These are phyloP conservation scores for Artemisia argyi DNA, from an alignment of 129 eudicot species.

Conservation along the genomic window DNA sequence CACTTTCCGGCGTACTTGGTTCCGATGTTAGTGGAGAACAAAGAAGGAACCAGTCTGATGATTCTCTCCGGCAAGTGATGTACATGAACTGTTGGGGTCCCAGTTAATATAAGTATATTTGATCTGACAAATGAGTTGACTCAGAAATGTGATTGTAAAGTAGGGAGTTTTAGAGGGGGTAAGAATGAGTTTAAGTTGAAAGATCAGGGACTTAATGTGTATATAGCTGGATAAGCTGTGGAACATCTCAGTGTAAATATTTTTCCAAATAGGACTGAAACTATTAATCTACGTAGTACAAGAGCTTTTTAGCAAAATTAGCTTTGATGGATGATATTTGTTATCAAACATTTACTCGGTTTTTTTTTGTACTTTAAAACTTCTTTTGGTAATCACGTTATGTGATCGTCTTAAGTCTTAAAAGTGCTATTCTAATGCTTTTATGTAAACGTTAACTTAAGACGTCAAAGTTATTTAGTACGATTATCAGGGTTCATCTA, in stretches of 20 bases:
- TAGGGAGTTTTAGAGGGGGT: not conserved
- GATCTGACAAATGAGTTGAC: conserved; percentile 29
- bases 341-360: not conserved
- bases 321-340: not conserved
- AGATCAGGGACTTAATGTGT: conserved; percentile 27
- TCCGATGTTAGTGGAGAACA: conserved; percentile 39
- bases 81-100: conserved; percentile 81
- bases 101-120: conserved; percentile 29
- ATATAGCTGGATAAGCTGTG: conserved; percentile 6
- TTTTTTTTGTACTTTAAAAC: no score
- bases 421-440: no score
- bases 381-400: no score
- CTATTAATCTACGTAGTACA: not conserved
- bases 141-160: conserved; percentile 12
- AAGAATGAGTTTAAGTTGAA: conserved; percentile 5
- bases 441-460: no score
- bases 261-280: not conserved
- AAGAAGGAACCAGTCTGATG: conserved; percentile 51
- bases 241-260: conserved; percentile 25
- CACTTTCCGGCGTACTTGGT: conserved; percentile 31
- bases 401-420: no score
- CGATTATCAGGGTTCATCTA: no score
- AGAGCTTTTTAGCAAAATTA: not conserved
- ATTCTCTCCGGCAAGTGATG: conserved; percentile 72
- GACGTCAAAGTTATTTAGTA: no score